Conservation (phyloP, 176 grass and related monocot genomes). For the Bromus sterilis region DNA sequence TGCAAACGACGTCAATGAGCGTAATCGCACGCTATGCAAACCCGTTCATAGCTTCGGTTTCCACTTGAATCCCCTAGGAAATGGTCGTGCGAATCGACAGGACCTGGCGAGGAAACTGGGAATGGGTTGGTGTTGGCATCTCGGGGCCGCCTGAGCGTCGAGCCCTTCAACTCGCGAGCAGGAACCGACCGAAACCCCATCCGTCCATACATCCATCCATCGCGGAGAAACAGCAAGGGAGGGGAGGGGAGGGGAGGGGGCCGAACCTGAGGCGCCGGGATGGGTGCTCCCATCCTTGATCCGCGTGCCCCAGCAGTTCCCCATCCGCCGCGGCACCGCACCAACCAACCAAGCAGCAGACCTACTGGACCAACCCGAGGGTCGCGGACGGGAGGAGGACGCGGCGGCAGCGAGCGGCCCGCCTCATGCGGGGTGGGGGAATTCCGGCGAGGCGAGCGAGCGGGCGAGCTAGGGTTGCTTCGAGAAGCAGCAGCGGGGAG, state of each 20-base stretch:
- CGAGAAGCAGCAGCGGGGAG: background rate
- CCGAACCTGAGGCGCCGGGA: conserved; percentile 47
- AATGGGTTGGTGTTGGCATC: background rate
- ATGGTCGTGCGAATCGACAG: background rate
- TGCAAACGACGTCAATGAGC: background rate
- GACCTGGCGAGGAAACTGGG: background rate
- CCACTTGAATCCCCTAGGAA: background rate
- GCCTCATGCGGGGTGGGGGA: background rate
- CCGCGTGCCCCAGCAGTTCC: conserved; percentile 68
- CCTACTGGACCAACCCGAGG: background rate
- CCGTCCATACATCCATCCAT: too few species aligned
- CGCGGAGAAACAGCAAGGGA: background rate
- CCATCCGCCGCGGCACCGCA: conserved; percentile 33
- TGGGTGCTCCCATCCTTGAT: conserved; percentile 66
- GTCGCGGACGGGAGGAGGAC: background rate
- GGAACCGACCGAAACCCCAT: background rate
- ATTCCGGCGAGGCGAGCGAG: too few species aligned
- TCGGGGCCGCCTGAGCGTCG: background rate
- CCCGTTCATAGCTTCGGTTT: background rate
- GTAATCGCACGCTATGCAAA: background rate
- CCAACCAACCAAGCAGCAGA: background rate
- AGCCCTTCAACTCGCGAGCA: background rate
- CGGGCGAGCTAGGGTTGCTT: conserved; percentile 26
- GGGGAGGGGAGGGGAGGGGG: background rate
- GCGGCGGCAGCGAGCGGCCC: background rate